These are phyloP conservation scores for Emericellopsis atlantica DNA, from an alignment of 2,329 filamentous ascomycete species.

Conservation along the genomic window DNA sequence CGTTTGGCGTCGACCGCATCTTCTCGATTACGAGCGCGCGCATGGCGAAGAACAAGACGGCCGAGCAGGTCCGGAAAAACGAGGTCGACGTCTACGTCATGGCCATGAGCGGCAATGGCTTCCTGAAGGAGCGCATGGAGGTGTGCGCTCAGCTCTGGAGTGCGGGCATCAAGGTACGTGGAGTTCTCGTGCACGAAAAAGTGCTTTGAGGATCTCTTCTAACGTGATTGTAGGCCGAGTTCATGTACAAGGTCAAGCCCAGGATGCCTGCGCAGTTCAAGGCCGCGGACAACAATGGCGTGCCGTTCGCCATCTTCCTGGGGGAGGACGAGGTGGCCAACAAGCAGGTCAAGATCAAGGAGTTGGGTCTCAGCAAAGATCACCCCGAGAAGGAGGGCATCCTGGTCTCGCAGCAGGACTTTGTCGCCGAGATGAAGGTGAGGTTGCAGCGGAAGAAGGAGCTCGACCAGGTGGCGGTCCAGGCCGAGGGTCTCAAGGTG, in stretches of 20 bases:
- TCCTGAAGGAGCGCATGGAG: slow-evolving; percentile 73
- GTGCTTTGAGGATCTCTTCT: slow-evolving; percentile 8
- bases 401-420: slow-evolving; percentile 49
- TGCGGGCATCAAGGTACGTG: slow-evolving; percentile 64
- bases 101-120: slow-evolving; percentile 82
- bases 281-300: slow-evolving; percentile 64
- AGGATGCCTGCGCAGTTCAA: slow-evolving; percentile 87
- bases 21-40: slow-evolving; percentile 82
- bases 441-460: slow-evolving; percentile 27
- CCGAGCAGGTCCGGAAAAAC: slow-evolving; percentile 49
- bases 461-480: slow-evolving; percentile 27
- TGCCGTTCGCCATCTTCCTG: slow-evolving; percentile 79
- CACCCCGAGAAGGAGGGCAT: slow-evolving; percentile 88
- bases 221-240: slow-evolving; percentile 52
- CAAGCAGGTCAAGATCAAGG: slow-evolving; percentile 82
- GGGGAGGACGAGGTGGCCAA: slow-evolving; percentile 79
- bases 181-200: not conserved
- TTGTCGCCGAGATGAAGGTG: slow-evolving; percentile 50
- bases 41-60: slow-evolving; percentile 50
- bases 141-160: slow-evolving; percentile 71
- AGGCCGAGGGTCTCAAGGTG: slow-evolving; percentile 31
- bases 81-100: slow-evolving; percentile 90
- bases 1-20: slow-evolving; percentile 91
- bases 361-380: slow-evolving; percentile 57
- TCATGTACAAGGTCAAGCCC: slow-evolving; percentile 80